Evolutionary conservation across 768 basidiomycete species (phyloP).

Genomic region (Tricholoma flavovirens): DNA sequence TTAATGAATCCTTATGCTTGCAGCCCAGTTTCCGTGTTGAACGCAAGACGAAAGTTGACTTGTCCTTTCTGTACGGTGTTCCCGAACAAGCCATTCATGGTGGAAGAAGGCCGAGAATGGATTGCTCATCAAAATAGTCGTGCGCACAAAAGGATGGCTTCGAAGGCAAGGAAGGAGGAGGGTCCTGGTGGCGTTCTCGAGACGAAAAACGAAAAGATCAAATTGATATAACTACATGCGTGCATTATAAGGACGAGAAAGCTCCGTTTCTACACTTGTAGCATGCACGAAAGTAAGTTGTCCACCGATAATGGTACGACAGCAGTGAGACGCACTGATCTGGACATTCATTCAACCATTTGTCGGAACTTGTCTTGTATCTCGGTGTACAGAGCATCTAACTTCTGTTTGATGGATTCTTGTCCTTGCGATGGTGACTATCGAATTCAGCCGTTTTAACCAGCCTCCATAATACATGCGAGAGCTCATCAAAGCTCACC

Average conservation of each 20-base stretch:
- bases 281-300: not conserved
- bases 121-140: constrained; percentile 51
- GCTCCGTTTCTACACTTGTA: not conserved
- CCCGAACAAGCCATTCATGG: constrained; percentile 56
- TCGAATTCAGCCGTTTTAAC: constrained; percentile 4
- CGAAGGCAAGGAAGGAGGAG: constrained; percentile 13
- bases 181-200: not conserved
- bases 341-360: constrained; percentile 57
- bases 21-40: constrained; percentile 55
- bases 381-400: constrained; percentile 76
- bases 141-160: constrained; percentile 44
- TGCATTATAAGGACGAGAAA: not conserved
- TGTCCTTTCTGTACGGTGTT: constrained; percentile 63
- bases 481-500: constrained; percentile 38
- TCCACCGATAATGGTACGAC: not conserved
- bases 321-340: not conserved
- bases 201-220: not conserved
- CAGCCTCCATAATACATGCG: not conserved
- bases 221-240: not conserved
- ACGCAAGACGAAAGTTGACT: constrained; percentile 48
- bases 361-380: constrained; percentile 92
- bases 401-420: constrained; percentile 73
- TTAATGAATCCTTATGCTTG: not conserved
- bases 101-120: constrained; percentile 51
- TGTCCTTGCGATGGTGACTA: constrained; percentile 91